Base-by-base conservation (phyloP, 306 rosid species). In the Rosa rugosa region DNA sequence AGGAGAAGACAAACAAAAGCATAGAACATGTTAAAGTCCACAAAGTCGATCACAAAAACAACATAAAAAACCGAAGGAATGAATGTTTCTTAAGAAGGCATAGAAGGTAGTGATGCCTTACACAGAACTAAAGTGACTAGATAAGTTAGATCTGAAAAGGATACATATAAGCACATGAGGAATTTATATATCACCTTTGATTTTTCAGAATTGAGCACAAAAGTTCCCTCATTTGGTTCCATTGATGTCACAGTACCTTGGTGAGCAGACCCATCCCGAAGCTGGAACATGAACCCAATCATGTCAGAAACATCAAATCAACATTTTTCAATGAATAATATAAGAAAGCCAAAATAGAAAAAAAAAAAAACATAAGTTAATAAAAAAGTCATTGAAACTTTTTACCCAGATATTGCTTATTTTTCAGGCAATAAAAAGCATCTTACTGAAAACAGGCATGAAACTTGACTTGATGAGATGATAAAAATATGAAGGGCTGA, bases 201-300 rank as follows among this genome's bases (percentile, higher is more conserved):
- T 77, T 86, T 81, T 79, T 94, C 99, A 47, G 91, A 83, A 79
- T 94, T 92, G 78, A 92, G 95, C 81, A 87, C 81, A 82, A 92
- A 94, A n/a, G 92, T 89, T 25, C 86, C 97, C 71, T 92, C 97
- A 77, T 94, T 92, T 73, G 97, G 94, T 75, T 91, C 97, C 97
- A 94, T 94, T 31, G 99, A 92, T 49, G 97, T 92, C 78, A 92
- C 99, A 86, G 97, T 92, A 45, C 97, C 99, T 84, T 88, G 89
- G 81, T 94, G 95, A 54, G 88, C 88, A 59, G 97, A 92, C 62
- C 97, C 97, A 86, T 94, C 98, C 84, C 85, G 87, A 82, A 92
- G 92, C 98, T 94, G 89, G 77, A 46, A 75, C 8, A 77, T 11
- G 45, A 71, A 78, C 83, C 63, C 74, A 80, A 51, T 41, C 62